Percentiles rank a stretch among this genome's conserved stretches.
Evolutionary conservation across 2,329 filamentous ascomycete species (phyloP).

Genomic region (Penicillium sp.): DNA sequence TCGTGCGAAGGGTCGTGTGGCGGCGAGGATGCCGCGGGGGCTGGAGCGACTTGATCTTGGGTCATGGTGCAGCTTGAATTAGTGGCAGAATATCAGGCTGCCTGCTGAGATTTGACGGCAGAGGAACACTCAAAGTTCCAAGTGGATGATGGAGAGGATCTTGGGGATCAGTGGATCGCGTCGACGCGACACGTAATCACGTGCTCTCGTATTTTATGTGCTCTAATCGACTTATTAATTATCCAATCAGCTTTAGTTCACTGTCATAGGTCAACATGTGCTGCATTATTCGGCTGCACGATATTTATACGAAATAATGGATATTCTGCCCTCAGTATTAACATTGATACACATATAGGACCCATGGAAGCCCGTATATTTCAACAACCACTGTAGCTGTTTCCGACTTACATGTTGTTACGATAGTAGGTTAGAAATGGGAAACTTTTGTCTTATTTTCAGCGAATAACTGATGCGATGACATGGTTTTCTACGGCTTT

Average conservation of each 20-base stretch:
- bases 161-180: slow-evolving; percentile 15
- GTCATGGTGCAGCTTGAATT: slow-evolving; percentile 15
- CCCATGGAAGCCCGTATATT: neutral
- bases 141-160: neutral
- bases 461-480: neutral
- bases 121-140: neutral
- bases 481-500: neutral
- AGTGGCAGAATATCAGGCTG: neutral
- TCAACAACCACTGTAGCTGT: neutral
- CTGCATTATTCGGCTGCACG: neutral
- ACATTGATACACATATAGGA: neutral
- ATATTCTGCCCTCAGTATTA: neutral
- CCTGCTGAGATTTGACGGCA: neutral
- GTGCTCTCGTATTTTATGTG: slow-evolving; percentile 10
- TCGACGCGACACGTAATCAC: slow-evolving; percentile 27
- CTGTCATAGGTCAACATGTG: neutral
- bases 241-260: neutral
- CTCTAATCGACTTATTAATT: neutral
- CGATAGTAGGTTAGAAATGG: neutral
- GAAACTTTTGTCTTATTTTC: neutral
- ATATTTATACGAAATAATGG: neutral
- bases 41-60: slow-evolving; percentile 18
- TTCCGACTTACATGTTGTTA: too few relatives aligned
- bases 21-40: slow-evolving; percentile 11
- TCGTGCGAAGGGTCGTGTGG: slow-evolving; percentile 59